Evolutionary conservation across 2,329 filamentous ascomycete genomes (phyloP).

Genomic region (Tolypocladium paradoxum): DNA sequence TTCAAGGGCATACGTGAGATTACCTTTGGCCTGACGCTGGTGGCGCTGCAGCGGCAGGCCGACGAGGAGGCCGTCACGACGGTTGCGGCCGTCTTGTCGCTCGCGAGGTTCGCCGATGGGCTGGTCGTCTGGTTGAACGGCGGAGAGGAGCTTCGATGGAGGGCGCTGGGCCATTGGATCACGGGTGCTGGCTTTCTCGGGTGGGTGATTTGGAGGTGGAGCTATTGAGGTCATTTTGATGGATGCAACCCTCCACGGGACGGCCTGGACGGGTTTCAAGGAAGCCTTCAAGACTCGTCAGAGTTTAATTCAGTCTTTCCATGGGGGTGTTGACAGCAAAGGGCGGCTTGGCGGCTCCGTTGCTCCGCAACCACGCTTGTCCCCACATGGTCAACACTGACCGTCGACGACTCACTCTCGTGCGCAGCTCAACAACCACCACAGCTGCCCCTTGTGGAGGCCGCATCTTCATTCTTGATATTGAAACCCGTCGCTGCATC

Average conservation of each 20-base stretch:
- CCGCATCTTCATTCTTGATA: background rate
- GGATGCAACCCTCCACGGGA: too few relatives aligned
- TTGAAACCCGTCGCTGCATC: background rate
- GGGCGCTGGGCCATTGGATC: conserved; percentile 16
- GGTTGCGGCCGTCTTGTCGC: conserved; percentile 15
- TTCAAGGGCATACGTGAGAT: conserved; percentile 24
- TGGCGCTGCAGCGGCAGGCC: conserved; percentile 17
- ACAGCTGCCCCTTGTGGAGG: background rate
- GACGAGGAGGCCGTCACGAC: conserved; percentile 18
- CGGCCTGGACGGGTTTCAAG: too few relatives aligned
- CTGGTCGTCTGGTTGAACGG: conserved; percentile 21
- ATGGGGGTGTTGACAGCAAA: background rate
- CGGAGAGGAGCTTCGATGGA: conserved; percentile 11
- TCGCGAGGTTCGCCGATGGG: conserved; percentile 20
- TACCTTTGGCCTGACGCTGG: conserved; percentile 17
- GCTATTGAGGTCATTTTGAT: background rate
- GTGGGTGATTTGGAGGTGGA: conserved; percentile 16
- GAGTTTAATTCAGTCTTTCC: background rate
- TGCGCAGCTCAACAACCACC: background rate
- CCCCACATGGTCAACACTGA: background rate
- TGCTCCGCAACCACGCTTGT: background rate
- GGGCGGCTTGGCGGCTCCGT: background rate
- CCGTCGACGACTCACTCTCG: too few relatives aligned
- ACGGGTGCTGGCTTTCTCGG: conserved; percentile 12
- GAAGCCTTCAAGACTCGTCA: too few relatives aligned